Percentiles rank a stretch among this genome's conserved stretches.
Conservation (phyloP, 2,329 filamentous ascomycete genomes). For the Onygenales sp. region DNA sequence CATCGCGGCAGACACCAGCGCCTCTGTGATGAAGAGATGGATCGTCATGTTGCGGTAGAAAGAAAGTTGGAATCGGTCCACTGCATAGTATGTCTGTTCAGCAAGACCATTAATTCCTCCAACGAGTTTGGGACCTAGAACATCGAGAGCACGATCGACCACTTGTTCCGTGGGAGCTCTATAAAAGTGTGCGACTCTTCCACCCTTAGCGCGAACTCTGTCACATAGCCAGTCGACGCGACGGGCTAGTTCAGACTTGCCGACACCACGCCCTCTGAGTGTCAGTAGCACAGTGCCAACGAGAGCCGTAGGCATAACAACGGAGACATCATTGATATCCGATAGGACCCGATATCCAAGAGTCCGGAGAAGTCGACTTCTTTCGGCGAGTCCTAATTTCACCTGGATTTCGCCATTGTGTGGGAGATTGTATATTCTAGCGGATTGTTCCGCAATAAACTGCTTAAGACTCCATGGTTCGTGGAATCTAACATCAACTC, state of each 20-base stretch:
- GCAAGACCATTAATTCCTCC: constrained; percentile 68
- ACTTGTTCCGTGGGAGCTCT: constrained; percentile 69
- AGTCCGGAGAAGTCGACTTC: constrained; percentile 68
- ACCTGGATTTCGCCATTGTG: constrained; percentile 24
- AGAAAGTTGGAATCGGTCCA: constrained; percentile 91
- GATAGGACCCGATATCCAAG: constrained; percentile 86
- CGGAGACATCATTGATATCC: constrained; percentile 91
- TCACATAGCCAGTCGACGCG: constrained; percentile 84
- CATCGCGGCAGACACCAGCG: constrained; percentile 79
- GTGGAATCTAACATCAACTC: constrained; percentile 92
- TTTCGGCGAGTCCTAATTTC: constrained; percentile 42
- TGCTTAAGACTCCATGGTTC: constrained; percentile 84
- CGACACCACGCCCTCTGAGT: constrained; percentile 81
- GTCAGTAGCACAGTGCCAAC: constrained; percentile 92
- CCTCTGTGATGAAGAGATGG: constrained; percentile 90
- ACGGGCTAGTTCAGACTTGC: constrained; percentile 72
- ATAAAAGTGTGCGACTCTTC: constrained; percentile 87
- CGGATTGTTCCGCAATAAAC: constrained; percentile 71
- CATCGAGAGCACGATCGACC: constrained; percentile 80
- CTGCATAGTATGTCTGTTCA: constrained; percentile 88
- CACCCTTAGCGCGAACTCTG: constrained; percentile 74
- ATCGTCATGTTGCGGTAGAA: constrained; percentile 99
- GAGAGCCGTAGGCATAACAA: constrained; percentile 95
- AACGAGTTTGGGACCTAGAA: constrained; percentile 81
- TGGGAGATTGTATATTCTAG: constrained; percentile 40